These are phyloP conservation scores for Xylariaceae sp. DNA, from an alignment of 2,329 filamentous ascomycete species.

Conservation along the genomic window DNA sequence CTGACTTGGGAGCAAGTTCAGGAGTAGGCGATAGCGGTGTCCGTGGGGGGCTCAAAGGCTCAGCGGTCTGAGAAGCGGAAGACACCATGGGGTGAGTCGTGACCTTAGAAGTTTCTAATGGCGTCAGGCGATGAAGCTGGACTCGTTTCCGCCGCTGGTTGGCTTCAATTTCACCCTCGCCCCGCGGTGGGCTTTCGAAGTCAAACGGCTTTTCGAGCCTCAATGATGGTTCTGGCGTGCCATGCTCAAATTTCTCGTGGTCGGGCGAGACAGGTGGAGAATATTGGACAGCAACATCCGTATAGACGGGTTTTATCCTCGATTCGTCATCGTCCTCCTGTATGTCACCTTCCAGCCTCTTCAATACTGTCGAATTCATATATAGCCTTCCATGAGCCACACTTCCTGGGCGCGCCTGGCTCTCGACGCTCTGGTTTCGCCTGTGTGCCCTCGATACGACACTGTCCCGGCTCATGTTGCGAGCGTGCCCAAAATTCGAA, in stretches of 20 bases:
- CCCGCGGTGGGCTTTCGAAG: conserved; percentile 41
- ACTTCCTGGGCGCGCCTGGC: conserved; percentile 52
- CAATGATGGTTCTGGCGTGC: conserved; percentile 40
- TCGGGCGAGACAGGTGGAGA: conserved; percentile 77
- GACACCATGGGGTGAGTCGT: conserved; percentile 56
- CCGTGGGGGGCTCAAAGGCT: conserved; percentile 60
- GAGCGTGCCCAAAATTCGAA: conserved; percentile 47
- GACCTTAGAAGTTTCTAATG: conserved; percentile 42
- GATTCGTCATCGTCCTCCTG: conserved; percentile 45
- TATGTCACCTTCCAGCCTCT: conserved; percentile 50
- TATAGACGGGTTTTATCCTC: conserved; percentile 52
- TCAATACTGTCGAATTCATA: conserved; percentile 52
- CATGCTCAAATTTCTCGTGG: conserved; percentile 36
- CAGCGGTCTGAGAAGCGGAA: conserved; percentile 57
- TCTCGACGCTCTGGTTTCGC: conserved; percentile 57
- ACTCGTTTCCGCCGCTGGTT: conserved; percentile 72
- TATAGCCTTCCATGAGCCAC: conserved; percentile 49
- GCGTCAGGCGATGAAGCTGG: conserved; percentile 47
- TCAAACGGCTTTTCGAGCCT: conserved; percentile 39
- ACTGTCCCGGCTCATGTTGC: conserved; percentile 57
- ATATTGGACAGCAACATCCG: conserved; percentile 75
- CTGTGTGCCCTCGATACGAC: conserved; percentile 44
- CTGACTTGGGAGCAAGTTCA: conserved; percentile 36
- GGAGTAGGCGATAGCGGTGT: conserved; percentile 55
- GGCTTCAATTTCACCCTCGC: conserved; percentile 61